Base-by-base conservation (phyloP, 192 early-diverging fungal genomes). In the Rhizoclosmatium sp. region DNA sequence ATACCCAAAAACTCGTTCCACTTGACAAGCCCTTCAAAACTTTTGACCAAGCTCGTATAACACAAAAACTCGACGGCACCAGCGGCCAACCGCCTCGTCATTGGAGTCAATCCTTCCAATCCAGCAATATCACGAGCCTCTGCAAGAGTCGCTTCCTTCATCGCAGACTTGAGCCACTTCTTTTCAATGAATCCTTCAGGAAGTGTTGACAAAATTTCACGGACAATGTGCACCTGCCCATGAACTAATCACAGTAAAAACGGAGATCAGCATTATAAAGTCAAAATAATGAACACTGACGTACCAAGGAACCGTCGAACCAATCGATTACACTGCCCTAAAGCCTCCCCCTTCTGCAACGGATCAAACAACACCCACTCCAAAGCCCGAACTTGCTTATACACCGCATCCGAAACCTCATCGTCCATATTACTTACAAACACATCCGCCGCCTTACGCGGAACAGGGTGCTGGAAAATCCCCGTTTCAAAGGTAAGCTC, bases 281-380 rank as follows among this genome's bases (percentile, higher is more conserved):
- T 7, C n/a, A 16, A 62, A 23, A 7, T 40, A 21, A 7, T 7
- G 31, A 54, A 42, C 1, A 4, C 4, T 42, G 23, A 73, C 81
- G 19, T 49, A 85, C 84, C 59, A 10, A 93, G 78, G 58, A 89
- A 90, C 4, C 76, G 71, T 47, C 92, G 84, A 5, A 87, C 82
- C 4, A 93, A 84, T 23, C 71, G 72, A 75, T 86, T 90, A 69
- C 60, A 68, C 60, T 82, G 80, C 14, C 85, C 64, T 0, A 92
- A 80, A 1, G 86, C 85, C 16, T 89, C 78, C 39, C 78, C 70
- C 67, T 88, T 79, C 48, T 89, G 82, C 23, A 60, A 68, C n/a
- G 77, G 66, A 41, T 84, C 84, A 67, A 82, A 82, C 1, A 85
- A 82, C 5, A 91, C 83, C 88, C 90, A 91, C 64, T 89, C 90